Base-by-base conservation (phyloP, 2,329 filamentous ascomycete genomes). In the Tolypocladium album region DNA sequence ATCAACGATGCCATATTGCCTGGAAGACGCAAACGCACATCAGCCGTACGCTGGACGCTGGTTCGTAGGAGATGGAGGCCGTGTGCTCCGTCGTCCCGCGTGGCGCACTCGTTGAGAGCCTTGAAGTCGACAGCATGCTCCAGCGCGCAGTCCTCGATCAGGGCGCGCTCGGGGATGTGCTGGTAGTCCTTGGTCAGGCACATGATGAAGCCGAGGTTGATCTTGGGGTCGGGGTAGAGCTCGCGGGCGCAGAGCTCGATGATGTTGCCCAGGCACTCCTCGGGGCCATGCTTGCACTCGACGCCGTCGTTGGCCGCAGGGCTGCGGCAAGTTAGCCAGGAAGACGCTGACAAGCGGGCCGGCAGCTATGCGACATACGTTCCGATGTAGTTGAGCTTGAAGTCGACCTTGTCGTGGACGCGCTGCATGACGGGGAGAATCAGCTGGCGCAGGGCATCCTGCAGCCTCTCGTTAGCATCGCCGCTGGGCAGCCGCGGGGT, bases 211-310 rank as follows among this genome's bases (percentile, higher is more conserved):
- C 93, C 93, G 27, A 99, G 85, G 68, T 88, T 92, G 64, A 87
- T 89, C 75, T 96, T 94, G 39, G 90, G 89, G 65, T 92, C 86
- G 38, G 90, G 89, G 69, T 94, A 94, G 39, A 94, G 81, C 64
- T 88, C 80, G 61, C 87, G 87, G 40, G 92, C 92, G 76, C 94
- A 99, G 57, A 99, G 88, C 72, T 96, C 88, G 73, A 99, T 80
- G 71, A 96, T 96, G 76, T 99, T 92, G 63, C 94, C 94, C 68
- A 97, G 84, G 73, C 83, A 99, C 76, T 99, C 94, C 50, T 81
- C 82, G 6, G 92, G 89, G 9, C 94, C 94, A 72, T 99, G 94
- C 76, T 81, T 93, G 78, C 94, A 99, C 40, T 85, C 79, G 61
- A 97, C 87, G 59, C 91, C 92, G 67, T 92, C 90, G 67, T 94